A percentile compares a stretch with the other conserved stretches of the same genome.
Evolutionary conservation across 2,329 filamentous ascomycete genomes (phyloP).

Genomic region (Fusarium sp.): DNA sequence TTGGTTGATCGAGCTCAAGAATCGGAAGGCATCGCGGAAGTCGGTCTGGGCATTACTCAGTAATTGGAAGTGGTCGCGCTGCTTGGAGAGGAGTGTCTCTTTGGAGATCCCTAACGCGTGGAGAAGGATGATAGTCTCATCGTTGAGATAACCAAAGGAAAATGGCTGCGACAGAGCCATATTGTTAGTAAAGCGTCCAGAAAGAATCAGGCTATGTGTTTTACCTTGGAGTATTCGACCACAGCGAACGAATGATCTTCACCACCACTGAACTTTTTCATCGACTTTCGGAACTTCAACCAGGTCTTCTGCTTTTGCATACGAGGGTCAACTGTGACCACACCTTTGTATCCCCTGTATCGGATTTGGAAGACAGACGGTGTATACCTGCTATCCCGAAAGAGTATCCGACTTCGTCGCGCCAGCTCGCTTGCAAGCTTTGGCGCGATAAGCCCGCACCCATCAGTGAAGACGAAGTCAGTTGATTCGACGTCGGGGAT

Average conservation of each 20-base stretch:
- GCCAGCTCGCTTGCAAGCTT: slow-evolving; percentile 1
- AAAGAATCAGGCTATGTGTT: fast-evolving
- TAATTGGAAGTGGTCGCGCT: not conserved
- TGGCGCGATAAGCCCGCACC: not conserved
- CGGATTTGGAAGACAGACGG: slow-evolving; percentile 10
- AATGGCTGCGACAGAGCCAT: not conserved
- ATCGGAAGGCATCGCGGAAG: not conserved
- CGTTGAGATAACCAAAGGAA: not conserved
- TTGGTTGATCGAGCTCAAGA: slow-evolving; percentile 3
- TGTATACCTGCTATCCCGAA: not conserved
- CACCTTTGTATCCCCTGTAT: slow-evolving; percentile 5
- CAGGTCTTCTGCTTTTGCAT: not conserved
- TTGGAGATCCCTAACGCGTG: fast-evolving
- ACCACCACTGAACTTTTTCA: slow-evolving; percentile 14
- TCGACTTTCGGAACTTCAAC: slow-evolving; percentile 6
- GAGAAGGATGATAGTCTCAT: slow-evolving; percentile 1
- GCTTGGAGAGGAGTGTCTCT: not conserved
- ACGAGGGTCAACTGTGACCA: not conserved
- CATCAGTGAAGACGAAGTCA: slow-evolving; percentile 6
- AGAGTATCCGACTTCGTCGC: not conserved
- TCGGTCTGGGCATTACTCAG: not conserved
- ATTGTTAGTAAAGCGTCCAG: not conserved
- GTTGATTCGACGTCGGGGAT: slow-evolving; percentile 1
- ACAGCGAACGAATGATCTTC: slow-evolving; percentile 8
- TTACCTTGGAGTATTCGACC: slow-evolving; percentile 5